Percentiles rank a stretch among this genome's conserved stretches.
Conservation (phyloP, 495 filamentous ascomycete species). For the Xylaria curta region DNA sequence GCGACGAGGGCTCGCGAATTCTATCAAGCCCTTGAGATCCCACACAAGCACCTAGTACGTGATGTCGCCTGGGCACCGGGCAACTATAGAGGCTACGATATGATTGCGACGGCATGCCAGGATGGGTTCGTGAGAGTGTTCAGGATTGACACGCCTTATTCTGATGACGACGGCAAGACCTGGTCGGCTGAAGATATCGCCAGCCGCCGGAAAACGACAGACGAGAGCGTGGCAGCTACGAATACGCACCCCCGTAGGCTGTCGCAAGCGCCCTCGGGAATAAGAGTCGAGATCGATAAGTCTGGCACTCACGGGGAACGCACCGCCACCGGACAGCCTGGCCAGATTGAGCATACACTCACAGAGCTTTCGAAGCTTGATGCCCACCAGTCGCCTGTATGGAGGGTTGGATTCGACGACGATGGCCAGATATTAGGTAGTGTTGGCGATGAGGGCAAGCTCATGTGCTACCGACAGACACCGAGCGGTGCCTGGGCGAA, state of each 20-base stretch:
- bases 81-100: conserved; percentile 82
- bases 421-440: conserved; percentile 66
- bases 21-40: conserved; percentile 79
- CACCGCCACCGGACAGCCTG: conserved; percentile 43
- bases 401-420: conserved; percentile 66
- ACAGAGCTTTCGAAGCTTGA: conserved; percentile 60
- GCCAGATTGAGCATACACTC: conserved; percentile 53
- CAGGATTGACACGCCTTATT: conserved; percentile 68
- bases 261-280: conserved; percentile 54
- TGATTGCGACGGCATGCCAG: conserved; percentile 90
- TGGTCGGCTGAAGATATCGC: conserved; percentile 43
- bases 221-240: conserved; percentile 29
- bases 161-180: conserved; percentile 38
- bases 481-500: conserved; percentile 62
- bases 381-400: conserved; percentile 62
- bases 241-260: conserved; percentile 29
- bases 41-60: conserved; percentile 77
- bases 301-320: conserved; percentile 47
- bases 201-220: conserved; percentile 29
- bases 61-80: conserved; percentile 94
- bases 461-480: conserved; percentile 62
- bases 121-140: conserved; percentile 90
- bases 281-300: conserved; percentile 66
- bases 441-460: conserved; percentile 66
- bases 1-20: conserved; percentile 65